Percentiles rank a stretch among this genome's conserved stretches.
These are phyloP conservation scores for Aspergillus cristatus DNA, from an alignment of 495 filamentous ascomycete species.

Conservation along the genomic window DNA sequence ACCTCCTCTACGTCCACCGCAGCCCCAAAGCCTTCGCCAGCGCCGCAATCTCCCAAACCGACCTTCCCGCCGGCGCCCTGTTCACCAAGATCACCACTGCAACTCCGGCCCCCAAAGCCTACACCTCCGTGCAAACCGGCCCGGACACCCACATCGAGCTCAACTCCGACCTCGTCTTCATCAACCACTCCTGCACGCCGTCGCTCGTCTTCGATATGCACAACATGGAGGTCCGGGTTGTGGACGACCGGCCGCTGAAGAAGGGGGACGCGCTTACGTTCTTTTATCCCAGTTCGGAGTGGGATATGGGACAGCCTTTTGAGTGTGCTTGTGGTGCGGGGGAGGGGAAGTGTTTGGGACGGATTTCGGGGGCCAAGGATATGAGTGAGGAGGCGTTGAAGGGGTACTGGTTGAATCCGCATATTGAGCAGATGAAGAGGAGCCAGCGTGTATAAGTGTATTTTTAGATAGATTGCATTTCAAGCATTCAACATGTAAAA, in stretches of 20 bases:
- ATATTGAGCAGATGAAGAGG: slow-evolving; percentile 23
- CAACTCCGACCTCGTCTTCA: slow-evolving; percentile 66
- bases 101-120: slow-evolving; percentile 52
- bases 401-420: slow-evolving; percentile 31
- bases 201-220: slow-evolving; percentile 62
- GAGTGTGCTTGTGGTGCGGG: slow-evolving; percentile 50
- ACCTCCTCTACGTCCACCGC: slow-evolving; percentile 24
- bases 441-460: too few relatives aligned
- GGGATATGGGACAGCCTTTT: slow-evolving; percentile 67
- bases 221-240: slow-evolving; percentile 51
- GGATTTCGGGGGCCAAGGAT: slow-evolving; percentile 26
- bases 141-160: slow-evolving; percentile 57
- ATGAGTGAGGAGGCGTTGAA: slow-evolving; percentile 18
- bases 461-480: too few relatives aligned
- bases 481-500: too few relatives aligned
- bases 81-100: slow-evolving; percentile 43
- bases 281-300: slow-evolving; percentile 74
- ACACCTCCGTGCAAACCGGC: slow-evolving; percentile 60
- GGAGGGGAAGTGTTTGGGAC: slow-evolving; percentile 18
- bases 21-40: slow-evolving; percentile 45
- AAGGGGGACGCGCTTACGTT: slow-evolving; percentile 60
- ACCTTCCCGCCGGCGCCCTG: slow-evolving; percentile 54
- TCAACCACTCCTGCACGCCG: slow-evolving; percentile 66
- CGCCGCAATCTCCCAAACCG: slow-evolving; percentile 50
- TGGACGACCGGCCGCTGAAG: slow-evolving; percentile 42